Conservation (phyloP, 257 asterid genomes). For the Nicotiana undulata region DNA sequence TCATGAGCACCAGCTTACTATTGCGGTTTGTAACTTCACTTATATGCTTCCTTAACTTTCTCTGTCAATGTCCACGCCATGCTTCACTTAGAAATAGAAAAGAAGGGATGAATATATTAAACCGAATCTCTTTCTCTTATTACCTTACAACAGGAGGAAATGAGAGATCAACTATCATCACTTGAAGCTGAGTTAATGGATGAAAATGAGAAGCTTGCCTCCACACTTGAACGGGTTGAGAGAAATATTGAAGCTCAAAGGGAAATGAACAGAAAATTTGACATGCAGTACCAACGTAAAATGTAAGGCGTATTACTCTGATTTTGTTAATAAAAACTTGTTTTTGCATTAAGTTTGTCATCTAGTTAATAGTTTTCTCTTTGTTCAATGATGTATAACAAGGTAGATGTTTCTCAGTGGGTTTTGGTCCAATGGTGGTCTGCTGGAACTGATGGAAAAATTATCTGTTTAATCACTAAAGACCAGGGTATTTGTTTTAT, state of each 20-base stretch:
- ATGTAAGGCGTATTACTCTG: constrained; percentile 41
- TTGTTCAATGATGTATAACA: neutral
- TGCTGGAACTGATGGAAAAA: neutral
- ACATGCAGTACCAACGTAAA: constrained; percentile 66
- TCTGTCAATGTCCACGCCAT: neutral
- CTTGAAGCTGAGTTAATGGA: constrained; percentile 43
- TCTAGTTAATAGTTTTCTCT: neutral
- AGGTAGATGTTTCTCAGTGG: neutral
- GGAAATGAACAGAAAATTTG: constrained; percentile 61
- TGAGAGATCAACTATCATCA: constrained; percentile 55
- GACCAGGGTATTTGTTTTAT: neutral
- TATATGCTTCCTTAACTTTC: neutral
- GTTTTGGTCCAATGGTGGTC: neutral
- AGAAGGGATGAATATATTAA: neutral
- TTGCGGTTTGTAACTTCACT: constrained; percentile 40
- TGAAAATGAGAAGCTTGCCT: constrained; percentile 49
- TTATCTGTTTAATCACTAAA: neutral
- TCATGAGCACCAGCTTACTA: constrained; percentile 44
- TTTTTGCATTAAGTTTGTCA: neutral
- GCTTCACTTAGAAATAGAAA: neutral
- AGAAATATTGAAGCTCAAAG: constrained; percentile 41
- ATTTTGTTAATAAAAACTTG: neutral
- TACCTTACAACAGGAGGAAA: constrained; percentile 49
- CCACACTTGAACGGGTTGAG: constrained; percentile 30
- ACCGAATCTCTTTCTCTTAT: neutral